These are phyloP conservation scores for Penicillium nucicola DNA, from an alignment of 495 filamentous ascomycete genomes.

Conservation along the genomic window DNA sequence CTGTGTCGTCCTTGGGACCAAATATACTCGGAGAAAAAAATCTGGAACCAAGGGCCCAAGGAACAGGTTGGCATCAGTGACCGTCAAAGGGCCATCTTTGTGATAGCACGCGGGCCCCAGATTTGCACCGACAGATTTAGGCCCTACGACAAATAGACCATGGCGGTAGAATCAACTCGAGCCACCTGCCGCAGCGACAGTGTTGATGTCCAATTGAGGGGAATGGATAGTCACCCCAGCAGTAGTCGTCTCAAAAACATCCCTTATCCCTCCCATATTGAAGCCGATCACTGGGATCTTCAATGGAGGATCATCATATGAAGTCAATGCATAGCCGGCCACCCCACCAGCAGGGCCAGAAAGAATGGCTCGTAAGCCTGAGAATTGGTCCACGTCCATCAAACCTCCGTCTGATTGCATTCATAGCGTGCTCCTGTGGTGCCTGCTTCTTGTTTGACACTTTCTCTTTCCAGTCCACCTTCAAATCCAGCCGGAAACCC, in stretches of 20 bases:
- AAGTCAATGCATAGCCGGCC: conserved; percentile 86
- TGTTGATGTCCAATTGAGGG: conserved; percentile 93
- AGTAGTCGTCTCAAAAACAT: conserved; percentile 92
- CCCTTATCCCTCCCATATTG: conserved; percentile 91
- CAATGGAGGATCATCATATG: conserved; percentile 77
- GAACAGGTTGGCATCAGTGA: conserved; percentile 88
- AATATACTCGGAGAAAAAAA: conserved; percentile 95
- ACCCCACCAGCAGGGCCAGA: conserved; percentile 62
- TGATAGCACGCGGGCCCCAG: conserved; percentile 90
- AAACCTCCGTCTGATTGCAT: conserved; percentile 52
- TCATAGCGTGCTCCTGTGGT: conserved; percentile 47
- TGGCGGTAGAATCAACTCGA: conserved; percentile 81
- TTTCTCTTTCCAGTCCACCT: conserved; percentile 25
- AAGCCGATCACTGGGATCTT: conserved; percentile 88
- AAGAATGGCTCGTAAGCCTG: conserved; percentile 49
- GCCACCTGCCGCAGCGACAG: conserved; percentile 89
- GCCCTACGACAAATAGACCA: conserved; percentile 87
- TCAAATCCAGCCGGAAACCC: conserved; percentile 71
- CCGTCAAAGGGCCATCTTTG: conserved; percentile 83
- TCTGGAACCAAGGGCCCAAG: conserved; percentile 83
- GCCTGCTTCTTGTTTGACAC: conserved; percentile 18
- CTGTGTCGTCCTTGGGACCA: conserved; percentile 78
- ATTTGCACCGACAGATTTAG: conserved; percentile 83
- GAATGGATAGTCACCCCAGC: conserved; percentile 92
- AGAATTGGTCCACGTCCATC: conserved; percentile 45